Evolutionary conservation across 148 eudicot species (phyloP).

Genomic region (Rhododendron molle): DNA sequence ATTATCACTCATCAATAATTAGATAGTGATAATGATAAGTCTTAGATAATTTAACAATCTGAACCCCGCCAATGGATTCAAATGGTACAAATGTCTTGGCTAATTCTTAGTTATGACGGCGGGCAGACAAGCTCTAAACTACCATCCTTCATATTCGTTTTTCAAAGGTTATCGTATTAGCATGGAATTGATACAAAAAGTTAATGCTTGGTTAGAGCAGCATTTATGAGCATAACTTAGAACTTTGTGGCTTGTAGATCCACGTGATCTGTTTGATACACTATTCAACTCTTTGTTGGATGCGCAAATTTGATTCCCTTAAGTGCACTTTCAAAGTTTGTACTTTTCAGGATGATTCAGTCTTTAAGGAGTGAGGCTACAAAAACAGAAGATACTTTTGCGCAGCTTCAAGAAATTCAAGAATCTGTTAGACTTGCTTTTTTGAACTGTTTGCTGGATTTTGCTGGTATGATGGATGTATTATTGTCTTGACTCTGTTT

Average conservation of each 20-base stretch:
- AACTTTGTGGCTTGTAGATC: neutral
- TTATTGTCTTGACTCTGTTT: neutral
- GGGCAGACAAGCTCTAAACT: neutral
- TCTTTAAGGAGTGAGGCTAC: slow-evolving; percentile 62
- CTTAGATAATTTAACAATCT: neutral
- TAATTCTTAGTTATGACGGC: neutral
- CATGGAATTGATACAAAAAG: neutral
- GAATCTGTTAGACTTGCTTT: slow-evolving; percentile 89
- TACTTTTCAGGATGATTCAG: slow-evolving; percentile 76
- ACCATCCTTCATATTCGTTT: neutral
- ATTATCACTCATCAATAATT: neutral
- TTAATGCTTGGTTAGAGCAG: neutral
- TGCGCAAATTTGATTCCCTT: neutral
- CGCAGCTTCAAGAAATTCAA: slow-evolving; percentile 86
- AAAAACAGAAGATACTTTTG: slow-evolving; percentile 73
- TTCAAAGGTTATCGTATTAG: too few relatives aligned
- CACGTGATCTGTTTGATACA: neutral
- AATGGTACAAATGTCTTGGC: neutral
- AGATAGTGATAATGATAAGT: neutral
- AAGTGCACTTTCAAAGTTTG: slow-evolving; percentile 4
- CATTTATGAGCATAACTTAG: neutral
- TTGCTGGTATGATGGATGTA: slow-evolving; percentile 60
- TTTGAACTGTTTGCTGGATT: slow-evolving; percentile 85
- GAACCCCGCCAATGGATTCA: neutral
- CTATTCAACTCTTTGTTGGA: neutral